phyloP scores from a whole-genome alignment of 2,329 filamentous ascomycete genomes.

The Paecilomyces formosus region DNA sequence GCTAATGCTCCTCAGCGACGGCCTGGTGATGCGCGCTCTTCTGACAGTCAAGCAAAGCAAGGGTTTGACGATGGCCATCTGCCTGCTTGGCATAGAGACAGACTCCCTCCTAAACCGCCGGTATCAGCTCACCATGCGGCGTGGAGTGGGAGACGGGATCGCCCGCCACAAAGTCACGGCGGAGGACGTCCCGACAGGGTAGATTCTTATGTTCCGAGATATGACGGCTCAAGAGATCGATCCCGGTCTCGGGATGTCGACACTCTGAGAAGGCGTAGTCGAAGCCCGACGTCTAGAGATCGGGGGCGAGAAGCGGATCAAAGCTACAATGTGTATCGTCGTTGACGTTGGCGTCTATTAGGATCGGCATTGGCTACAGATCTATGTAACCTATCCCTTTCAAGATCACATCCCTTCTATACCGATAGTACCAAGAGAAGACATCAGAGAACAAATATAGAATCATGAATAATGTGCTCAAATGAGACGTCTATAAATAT shows the following conservation, averaged over 20 bases:
- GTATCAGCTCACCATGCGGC: conserved; percentile 18
- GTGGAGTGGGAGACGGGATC: conserved; percentile 23
- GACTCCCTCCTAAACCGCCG: conserved; percentile 31
- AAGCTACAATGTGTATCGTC: conserved; percentile 15
- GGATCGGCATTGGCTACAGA: background rate
- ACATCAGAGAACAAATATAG: background rate
- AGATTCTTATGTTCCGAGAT: conserved; percentile 32
- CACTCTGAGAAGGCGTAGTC: conserved; percentile 20
- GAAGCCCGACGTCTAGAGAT: conserved; percentile 25
- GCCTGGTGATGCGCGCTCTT: conserved; percentile 18
- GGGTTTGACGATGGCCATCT: conserved; percentile 14
- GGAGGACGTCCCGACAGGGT: conserved; percentile 16
- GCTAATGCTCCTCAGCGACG: conserved; percentile 17
- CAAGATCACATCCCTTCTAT: background rate
- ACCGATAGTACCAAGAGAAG: background rate
- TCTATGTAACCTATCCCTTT: background rate
- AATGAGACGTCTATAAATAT: background rate
- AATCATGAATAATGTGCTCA: background rate
- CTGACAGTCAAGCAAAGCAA: conserved; percentile 12
- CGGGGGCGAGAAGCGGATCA: conserved; percentile 11
- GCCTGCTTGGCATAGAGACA: conserved; percentile 21
- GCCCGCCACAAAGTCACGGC: conserved; percentile 15
- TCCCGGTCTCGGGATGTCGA: conserved; percentile 15
- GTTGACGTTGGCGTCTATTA: conserved; percentile 9
- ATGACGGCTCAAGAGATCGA: conserved; percentile 19